phyloP scores from a whole-genome alignment of 2,329 filamentous ascomycete species.

The Ustulina deusta region DNA sequence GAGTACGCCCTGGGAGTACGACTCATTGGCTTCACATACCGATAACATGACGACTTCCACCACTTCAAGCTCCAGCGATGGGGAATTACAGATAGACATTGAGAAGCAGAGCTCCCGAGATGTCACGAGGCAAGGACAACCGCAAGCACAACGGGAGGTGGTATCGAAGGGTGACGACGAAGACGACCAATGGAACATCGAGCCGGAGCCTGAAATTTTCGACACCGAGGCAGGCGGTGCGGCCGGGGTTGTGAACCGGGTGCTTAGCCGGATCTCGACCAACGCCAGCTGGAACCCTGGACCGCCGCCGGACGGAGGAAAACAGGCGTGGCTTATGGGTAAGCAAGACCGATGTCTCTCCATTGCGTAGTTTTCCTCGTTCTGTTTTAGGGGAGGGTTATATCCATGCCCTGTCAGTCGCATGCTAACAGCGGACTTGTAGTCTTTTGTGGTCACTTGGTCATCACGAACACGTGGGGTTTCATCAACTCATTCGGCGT shows the following conservation, averaged over 20 bases:
- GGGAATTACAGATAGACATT: slow-evolving; percentile 44
- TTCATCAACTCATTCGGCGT: slow-evolving; percentile 68
- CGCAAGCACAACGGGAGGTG: slow-evolving; percentile 13
- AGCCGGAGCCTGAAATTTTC: slow-evolving; percentile 44
- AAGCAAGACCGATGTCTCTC: slow-evolving; percentile 35
- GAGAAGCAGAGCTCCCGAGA: slow-evolving; percentile 42
- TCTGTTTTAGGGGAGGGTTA: not conserved
- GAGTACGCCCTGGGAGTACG: not conserved
- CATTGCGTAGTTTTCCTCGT: slow-evolving; percentile 36
- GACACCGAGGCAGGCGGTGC: slow-evolving; percentile 44
- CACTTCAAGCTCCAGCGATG: slow-evolving; percentile 43
- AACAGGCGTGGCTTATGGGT: slow-evolving; percentile 61
- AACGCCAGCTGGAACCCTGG: slow-evolving; percentile 57
- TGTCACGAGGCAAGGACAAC: slow-evolving; percentile 13
- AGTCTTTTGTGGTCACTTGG: slow-evolving; percentile 58
- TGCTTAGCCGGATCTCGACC: slow-evolving; percentile 57
- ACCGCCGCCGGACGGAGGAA: slow-evolving; percentile 65
- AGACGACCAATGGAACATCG: slow-evolving; percentile 36
- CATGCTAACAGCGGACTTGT: slow-evolving; percentile 10
- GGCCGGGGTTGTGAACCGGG: slow-evolving; percentile 52
- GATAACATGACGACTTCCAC: slow-evolving; percentile 40
- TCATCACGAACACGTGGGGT: slow-evolving; percentile 67
- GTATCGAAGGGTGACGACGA: slow-evolving; percentile 20
- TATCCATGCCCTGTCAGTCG: not conserved
- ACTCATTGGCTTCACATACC: slow-evolving; percentile 1